Percentiles rank a stretch among this genome's conserved stretches.
These are phyloP conservation scores for Tricholomella constricta DNA, from an alignment of 768 basidiomycete genomes.

Conservation along the genomic window DNA sequence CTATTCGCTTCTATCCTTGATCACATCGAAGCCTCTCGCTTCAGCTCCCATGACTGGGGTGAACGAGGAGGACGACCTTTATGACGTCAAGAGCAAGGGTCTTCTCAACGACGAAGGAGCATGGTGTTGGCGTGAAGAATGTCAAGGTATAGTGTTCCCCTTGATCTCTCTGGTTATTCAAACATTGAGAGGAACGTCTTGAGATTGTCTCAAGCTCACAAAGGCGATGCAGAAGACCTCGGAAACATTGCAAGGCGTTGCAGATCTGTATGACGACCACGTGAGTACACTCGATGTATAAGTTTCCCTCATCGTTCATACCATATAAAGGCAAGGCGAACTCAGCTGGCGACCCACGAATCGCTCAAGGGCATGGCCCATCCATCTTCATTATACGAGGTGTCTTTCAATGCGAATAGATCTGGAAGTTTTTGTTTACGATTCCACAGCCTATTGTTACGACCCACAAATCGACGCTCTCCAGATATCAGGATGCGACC, in stretches of 20 bases:
- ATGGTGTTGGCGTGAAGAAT: conserved; percentile 87
- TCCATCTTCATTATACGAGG: conserved; percentile 71
- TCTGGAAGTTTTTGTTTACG: neutral
- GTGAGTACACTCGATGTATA: conserved; percentile 39
- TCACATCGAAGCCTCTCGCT: conserved; percentile 66
- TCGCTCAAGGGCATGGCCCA: conserved; percentile 75
- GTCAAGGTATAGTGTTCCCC: conserved; percentile 49
- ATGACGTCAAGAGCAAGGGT: conserved; percentile 47
- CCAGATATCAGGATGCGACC: conserved; percentile 62
- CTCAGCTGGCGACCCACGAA: conserved; percentile 75
- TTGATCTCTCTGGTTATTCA: neutral
- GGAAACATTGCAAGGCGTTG: conserved; percentile 72
- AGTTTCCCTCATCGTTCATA: neutral
- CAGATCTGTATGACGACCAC: conserved; percentile 79
- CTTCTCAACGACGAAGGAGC: conserved; percentile 71
- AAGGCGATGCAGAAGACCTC: conserved; percentile 77
- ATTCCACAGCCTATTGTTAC: conserved; percentile 60
- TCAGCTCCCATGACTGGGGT: conserved; percentile 49
- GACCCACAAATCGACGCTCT: conserved; percentile 72
- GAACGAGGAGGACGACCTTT: conserved; percentile 50
- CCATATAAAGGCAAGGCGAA: conserved; percentile 61
- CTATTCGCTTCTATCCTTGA: conserved; percentile 71
- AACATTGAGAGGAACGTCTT: neutral
- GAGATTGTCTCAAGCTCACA: conserved; percentile 77
- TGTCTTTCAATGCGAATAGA: conserved; percentile 24